Conservation (phyloP, 2,329 filamentous ascomycete genomes). For the Aspergillus sp. region DNA sequence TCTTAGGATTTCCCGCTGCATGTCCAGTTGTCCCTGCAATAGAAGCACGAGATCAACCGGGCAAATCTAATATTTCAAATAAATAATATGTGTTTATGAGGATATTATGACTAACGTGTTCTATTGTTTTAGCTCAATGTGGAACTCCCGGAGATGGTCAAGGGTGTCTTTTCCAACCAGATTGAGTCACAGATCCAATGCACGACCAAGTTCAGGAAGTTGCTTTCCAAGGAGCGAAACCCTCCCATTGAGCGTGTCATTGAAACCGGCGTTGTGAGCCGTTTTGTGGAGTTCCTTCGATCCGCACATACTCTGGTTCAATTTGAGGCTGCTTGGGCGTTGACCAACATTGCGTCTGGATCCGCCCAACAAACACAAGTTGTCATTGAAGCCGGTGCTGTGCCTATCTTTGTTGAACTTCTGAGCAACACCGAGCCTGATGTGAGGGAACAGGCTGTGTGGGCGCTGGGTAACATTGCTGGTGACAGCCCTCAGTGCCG, state of each 20-base stretch:
- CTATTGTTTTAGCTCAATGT: constrained; percentile 66
- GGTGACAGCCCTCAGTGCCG: constrained; percentile 96
- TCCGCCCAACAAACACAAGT: constrained; percentile 97
- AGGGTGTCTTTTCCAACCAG: constrained; percentile 96
- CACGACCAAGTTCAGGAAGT: constrained; percentile 96
- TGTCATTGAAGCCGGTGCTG: constrained; percentile 94
- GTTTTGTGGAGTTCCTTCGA: constrained; percentile 96
- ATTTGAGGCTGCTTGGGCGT: constrained; percentile 97
- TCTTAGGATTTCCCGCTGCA: constrained; percentile 19
- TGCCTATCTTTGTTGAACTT: constrained; percentile 96
- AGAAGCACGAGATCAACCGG: constrained; percentile 2
- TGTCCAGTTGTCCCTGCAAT: constrained; percentile 4
- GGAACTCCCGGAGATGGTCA: constrained; percentile 96
- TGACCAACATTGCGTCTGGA: constrained; percentile 98
- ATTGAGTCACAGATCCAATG: constrained; percentile 96
- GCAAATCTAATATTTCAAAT: neutral
- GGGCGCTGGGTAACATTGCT: constrained; percentile 97
- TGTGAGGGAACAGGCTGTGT: constrained; percentile 95
- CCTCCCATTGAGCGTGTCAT: constrained; percentile 98
- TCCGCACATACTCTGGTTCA: constrained; percentile 97
- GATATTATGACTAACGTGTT: constrained; percentile 12
- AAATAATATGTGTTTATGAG: neutral
- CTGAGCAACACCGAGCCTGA: constrained; percentile 93
- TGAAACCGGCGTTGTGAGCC: constrained; percentile 93
- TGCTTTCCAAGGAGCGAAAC: constrained; percentile 97